Evolutionary conservation across 2,329 filamentous ascomycete species (phyloP).

Genomic region (Calonectria ilicicola): DNA sequence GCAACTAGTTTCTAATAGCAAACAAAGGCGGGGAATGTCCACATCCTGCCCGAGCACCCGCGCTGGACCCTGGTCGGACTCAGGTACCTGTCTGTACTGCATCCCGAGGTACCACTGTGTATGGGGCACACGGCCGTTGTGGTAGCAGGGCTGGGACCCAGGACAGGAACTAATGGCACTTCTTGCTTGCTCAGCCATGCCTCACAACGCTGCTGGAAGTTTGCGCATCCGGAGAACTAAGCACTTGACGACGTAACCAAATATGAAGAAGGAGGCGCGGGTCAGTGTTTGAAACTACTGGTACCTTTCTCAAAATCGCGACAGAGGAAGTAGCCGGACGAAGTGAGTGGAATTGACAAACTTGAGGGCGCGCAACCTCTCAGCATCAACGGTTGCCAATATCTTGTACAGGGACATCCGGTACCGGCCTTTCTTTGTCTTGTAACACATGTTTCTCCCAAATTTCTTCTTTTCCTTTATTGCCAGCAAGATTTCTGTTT

Average conservation of each 20-base stretch:
- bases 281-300: neutral
- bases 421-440: neutral
- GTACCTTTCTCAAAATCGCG: neutral
- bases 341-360: neutral
- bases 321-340: neutral
- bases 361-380: neutral
- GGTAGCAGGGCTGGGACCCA: neutral
- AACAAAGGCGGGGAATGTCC: slow-evolving; percentile 16
- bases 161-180: slow-evolving; percentile 13
- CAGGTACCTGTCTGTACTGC: slow-evolving; percentile 12
- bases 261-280: neutral
- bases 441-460: neutral
- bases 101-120: neutral
- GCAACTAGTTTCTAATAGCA: neutral
- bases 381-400: neutral
- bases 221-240: neutral
- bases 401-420: neutral
- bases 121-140: slow-evolving; percentile 4
- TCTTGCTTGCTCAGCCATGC: neutral
- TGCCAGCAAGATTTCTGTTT: neutral
- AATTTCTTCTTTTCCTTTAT: too few species aligned
- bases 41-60: neutral
- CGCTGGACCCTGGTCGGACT: neutral
- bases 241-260: neutral
- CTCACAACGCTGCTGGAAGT: neutral